Evolutionary conservation across 352 stramenopile species (phyloP).

Genomic region (Aphanomyces euteiches): DNA sequence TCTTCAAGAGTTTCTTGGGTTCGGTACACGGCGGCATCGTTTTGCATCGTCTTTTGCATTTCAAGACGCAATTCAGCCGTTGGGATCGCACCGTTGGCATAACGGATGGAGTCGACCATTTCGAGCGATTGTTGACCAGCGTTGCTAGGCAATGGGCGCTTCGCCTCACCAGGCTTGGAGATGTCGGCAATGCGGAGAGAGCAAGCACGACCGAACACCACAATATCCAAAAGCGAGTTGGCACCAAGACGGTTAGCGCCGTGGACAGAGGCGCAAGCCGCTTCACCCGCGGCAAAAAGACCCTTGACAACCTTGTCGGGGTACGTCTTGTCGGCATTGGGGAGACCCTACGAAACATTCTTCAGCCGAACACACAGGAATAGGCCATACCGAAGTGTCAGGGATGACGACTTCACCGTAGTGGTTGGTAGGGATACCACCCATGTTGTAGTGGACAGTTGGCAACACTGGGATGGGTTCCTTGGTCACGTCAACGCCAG

Average conservation of each 20-base stretch:
- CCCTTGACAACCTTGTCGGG: slow-evolving; percentile 90
- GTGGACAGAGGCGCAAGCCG: slow-evolving; percentile 93
- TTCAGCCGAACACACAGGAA: too few relatives aligned
- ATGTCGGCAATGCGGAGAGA: slow-evolving; percentile 92
- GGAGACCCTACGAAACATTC: slow-evolving; percentile 37
- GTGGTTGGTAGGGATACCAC: slow-evolving; percentile 96
- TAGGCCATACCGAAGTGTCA: slow-evolving; percentile 31
- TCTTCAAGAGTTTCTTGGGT: slow-evolving; percentile 68
- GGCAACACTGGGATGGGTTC: slow-evolving; percentile 96
- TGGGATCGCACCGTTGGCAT: slow-evolving; percentile 69
- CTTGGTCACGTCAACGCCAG: slow-evolving; percentile 97
- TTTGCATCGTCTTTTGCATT: slow-evolving; percentile 62
- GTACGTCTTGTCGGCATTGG: slow-evolving; percentile 73
- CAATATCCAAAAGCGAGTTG: slow-evolving; percentile 96
- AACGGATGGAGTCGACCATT: slow-evolving; percentile 88
- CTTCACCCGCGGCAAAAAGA: slow-evolving; percentile 94
- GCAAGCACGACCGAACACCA: slow-evolving; percentile 95
- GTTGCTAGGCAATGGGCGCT: slow-evolving; percentile 74
- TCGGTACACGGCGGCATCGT: slow-evolving; percentile 52
- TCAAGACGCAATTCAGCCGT: slow-evolving; percentile 82
- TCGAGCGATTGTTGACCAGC: slow-evolving; percentile 82
- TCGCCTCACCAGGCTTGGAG: slow-evolving; percentile 85
- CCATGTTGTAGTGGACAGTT: slow-evolving; percentile 99
- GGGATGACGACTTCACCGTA: slow-evolving; percentile 88
- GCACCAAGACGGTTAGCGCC: slow-evolving; percentile 92